These are phyloP conservation scores for Pichia rugopelliculosa DNA, from an alignment of 805 yeast species.

Conservation along the genomic window DNA sequence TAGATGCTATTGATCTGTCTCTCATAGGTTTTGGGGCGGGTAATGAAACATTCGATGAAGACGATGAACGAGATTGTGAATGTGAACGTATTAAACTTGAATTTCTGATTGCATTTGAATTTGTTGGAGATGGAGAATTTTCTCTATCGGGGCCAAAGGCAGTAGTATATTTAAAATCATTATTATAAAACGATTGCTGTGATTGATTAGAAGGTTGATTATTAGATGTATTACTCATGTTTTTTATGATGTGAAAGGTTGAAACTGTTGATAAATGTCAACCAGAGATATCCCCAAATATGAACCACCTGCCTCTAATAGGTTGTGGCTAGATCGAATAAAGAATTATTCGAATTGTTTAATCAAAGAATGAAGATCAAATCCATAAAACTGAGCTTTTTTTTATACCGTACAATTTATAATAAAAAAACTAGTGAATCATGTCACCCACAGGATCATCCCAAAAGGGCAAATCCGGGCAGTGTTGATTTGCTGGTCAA, in stretches of 20 bases:
- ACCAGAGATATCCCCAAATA: not conserved
- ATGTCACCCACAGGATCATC: not conserved
- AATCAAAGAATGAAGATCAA: too few species aligned
- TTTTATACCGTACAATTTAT: too few species aligned
- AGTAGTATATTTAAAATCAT: not conserved
- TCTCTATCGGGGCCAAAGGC: not conserved
- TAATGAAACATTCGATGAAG: not conserved
- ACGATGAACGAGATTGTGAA: not conserved
- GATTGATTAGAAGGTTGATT: not conserved
- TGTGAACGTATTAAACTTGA: not conserved
- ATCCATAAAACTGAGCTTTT: too few species aligned
- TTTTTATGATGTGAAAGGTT: not conserved
- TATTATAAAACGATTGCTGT: not conserved
- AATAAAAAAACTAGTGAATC: not conserved
- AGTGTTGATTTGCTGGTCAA: too few species aligned
- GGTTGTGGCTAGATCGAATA: too few species aligned
- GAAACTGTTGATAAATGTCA: not conserved
- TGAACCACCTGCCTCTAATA: not conserved
- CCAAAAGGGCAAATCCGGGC: not conserved
- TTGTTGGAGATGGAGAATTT: not conserved
- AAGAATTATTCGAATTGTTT: too few species aligned
- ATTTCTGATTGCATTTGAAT: not conserved
- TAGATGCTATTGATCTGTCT: not conserved
- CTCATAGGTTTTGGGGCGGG: constrained; percentile 5
- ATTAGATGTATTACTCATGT: not conserved